phyloP scores from a whole-genome alignment of 148 eudicot species.

The Euryodendron excelsum region DNA sequence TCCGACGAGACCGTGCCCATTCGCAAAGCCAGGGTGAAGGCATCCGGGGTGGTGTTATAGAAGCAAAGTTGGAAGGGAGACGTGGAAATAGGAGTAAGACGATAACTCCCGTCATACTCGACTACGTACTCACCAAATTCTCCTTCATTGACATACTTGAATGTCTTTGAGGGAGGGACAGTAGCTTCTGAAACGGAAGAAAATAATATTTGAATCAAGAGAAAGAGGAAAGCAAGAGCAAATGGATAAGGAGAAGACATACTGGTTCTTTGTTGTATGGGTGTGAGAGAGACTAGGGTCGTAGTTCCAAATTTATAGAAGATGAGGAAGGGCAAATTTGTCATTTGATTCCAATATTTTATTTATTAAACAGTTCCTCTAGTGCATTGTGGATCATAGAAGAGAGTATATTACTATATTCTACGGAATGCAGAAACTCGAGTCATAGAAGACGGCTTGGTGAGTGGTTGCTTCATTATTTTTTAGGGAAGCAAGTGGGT shows the following conservation, averaged over 20 bases:
- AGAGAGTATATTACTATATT: neutral
- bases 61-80: conserved; percentile 38
- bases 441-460: neutral
- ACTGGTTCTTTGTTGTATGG: neutral
- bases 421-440: neutral
- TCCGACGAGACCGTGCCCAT: conserved; percentile 28
- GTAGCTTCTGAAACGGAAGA: conserved; percentile 19
- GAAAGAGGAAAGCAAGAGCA: neutral
- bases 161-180: conserved; percentile 33
- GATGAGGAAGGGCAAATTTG: neutral
- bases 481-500: too few relatives aligned
- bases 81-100: conserved; percentile 13
- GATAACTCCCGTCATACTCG: conserved; percentile 39
- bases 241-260: neutral
- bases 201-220: conserved; percentile 18
- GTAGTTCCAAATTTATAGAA: neutral
- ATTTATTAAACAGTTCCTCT: too few relatives aligned
- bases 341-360: too few relatives aligned
- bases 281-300: neutral
- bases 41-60: conserved; percentile 33
- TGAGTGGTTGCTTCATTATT: neutral
- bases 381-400: too few relatives aligned
- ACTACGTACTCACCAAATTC: conserved; percentile 56
- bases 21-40: conserved; percentile 27
- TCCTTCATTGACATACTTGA: conserved; percentile 52